Conservation (phyloP, 2,329 filamentous ascomycete genomes). For the Pseudogymnoascus sp. region DNA sequence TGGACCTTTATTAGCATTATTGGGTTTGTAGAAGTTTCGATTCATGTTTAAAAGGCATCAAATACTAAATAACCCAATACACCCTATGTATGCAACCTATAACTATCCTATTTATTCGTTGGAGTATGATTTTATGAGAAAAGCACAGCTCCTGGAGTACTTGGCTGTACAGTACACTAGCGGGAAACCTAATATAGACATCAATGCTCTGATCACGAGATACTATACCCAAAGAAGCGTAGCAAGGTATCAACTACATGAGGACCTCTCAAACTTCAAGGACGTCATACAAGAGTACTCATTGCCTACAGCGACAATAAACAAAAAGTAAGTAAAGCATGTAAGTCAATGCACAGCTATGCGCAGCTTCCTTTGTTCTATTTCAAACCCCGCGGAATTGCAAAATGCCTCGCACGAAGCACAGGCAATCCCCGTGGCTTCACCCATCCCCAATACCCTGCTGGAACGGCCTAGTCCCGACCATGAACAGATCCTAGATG, state of each 20-base stretch:
- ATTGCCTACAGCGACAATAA: background rate
- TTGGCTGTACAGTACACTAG: background rate
- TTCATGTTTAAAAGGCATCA: background rate
- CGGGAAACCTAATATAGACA: constrained; percentile 3
- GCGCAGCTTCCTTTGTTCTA: background rate
- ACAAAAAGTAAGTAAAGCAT: background rate
- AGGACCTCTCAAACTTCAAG: background rate
- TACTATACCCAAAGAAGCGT: background rate
- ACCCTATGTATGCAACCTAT: background rate
- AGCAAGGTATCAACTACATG: constrained; percentile 3
- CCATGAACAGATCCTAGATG: background rate
- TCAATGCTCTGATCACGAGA: background rate
- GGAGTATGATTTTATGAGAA: background rate
- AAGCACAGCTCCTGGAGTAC: background rate
- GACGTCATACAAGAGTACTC: background rate
- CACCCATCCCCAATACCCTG: background rate
- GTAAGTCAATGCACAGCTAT: background rate
- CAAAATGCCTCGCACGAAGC: background rate
- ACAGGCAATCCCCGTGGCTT: background rate
- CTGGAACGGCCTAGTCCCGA: background rate
- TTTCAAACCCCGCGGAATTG: background rate
- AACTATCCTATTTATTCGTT: background rate
- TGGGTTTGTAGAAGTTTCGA: background rate
- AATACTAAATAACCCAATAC: background rate
- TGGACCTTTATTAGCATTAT: background rate